A percentile compares a stretch with the other conserved stretches of the same genome.
Conservation (phyloP, 78 protist genomes). For the Polysphondylium violaceum region DNA sequence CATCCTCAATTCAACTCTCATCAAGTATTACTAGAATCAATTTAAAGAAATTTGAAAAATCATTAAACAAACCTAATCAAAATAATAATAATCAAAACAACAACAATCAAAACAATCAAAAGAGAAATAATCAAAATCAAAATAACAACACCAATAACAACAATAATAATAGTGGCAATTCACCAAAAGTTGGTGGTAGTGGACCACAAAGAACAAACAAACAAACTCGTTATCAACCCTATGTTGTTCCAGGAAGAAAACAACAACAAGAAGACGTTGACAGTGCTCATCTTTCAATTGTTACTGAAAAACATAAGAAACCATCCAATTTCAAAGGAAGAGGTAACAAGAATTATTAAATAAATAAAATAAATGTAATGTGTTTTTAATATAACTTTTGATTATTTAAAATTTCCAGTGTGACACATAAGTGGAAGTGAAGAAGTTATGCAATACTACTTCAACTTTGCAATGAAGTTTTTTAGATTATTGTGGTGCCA, state of each 20-base stretch:
- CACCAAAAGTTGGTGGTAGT: not conserved
- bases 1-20: not conserved
- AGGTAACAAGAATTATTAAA: conserved; percentile 63
- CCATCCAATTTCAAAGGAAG: conserved; percentile 51
- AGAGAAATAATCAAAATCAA: not conserved
- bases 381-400: too few relatives aligned
- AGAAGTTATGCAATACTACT: too few relatives aligned
- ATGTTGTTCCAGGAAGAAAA: conserved; percentile 1
- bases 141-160: conserved; percentile 7
- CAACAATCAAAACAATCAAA: not conserved
- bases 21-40: not conserved
- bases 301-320: conserved; percentile 22
- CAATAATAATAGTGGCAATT: not conserved
- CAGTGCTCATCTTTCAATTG: too few relatives aligned
- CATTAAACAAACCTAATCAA: not conserved
- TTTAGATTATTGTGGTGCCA: too few relatives aligned
- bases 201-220: not conserved
- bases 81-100: not conserved
- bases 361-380: not conserved
- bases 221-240: conserved; percentile 11
- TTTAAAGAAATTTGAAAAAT: not conserved
- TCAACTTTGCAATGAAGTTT: too few relatives aligned
- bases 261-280: too few relatives aligned
- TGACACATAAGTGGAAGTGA: too few relatives aligned
- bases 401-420: too few relatives aligned